A percentile compares a stretch with the other conserved stretches of the same genome.
phyloP scores from a whole-genome alignment of 2,329 filamentous ascomycete species.

The Diaporthe humulicola region DNA sequence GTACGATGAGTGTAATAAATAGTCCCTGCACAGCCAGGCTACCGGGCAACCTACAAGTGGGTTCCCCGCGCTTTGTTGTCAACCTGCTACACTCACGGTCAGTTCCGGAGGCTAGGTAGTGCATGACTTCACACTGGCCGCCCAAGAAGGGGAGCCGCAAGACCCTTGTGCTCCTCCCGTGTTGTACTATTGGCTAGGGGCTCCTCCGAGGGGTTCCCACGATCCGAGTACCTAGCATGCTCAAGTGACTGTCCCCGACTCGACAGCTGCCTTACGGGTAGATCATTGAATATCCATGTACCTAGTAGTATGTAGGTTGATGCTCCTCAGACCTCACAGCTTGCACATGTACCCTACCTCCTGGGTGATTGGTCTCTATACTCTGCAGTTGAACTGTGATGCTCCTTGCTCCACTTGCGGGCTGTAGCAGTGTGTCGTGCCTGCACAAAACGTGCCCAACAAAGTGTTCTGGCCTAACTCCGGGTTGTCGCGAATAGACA shows the following conservation, averaged over 20 bases:
- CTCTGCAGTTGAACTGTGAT: not conserved
- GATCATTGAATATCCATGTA: not conserved
- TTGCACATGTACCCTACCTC: not conserved
- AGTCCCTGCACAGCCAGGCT: not conserved
- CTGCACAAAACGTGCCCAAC: too few relatives aligned
- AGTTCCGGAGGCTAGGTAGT: not conserved
- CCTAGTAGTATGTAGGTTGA: too few relatives aligned
- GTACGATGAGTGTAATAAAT: too few relatives aligned
- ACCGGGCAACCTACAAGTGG: not conserved
- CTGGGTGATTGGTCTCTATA: not conserved
- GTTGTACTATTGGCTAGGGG: slow-evolving; percentile 36
- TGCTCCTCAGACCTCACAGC: not conserved
- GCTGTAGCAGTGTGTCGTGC: not conserved
- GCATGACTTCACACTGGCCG: not conserved
- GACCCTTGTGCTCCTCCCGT: slow-evolving; percentile 35
- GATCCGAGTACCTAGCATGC: not conserved
- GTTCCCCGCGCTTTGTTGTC: not conserved
- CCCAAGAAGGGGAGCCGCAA: slow-evolving; percentile 21
- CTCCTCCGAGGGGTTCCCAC: not conserved
- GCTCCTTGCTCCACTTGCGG: not conserved
- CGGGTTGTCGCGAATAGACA: not conserved
- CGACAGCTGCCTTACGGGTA: not conserved
- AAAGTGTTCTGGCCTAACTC: not conserved
- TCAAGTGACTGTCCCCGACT: not conserved
- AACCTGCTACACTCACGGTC: not conserved